Percentiles rank a stretch among this genome's conserved stretches.
Evolutionary conservation across 129 eudicot species (phyloP).

Genomic region (Chrysanthemum lavandulifolium): DNA sequence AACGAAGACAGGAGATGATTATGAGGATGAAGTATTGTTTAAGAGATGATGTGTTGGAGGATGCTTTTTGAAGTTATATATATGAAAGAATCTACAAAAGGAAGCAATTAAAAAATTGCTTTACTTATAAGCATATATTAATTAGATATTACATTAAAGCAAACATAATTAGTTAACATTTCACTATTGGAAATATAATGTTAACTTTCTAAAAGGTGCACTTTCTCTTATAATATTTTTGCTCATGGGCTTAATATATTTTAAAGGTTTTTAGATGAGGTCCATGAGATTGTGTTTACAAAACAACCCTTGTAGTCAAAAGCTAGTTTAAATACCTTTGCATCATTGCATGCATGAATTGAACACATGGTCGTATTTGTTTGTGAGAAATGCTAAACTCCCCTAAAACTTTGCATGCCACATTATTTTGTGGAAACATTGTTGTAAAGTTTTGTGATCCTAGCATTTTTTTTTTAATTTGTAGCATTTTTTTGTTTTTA

Average conservation of each 20-base stretch:
- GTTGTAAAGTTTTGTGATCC: too few species aligned
- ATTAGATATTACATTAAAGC: constrained; percentile 29
- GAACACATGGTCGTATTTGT: background rate
- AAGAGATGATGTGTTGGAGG: constrained; percentile 32
- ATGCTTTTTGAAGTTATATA: constrained; percentile 35
- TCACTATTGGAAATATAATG: constrained; percentile 20
- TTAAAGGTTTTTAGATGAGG: constrained; percentile 11
- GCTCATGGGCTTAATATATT: background rate
- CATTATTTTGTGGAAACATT: too few species aligned
- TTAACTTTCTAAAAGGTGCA: constrained; percentile 22
- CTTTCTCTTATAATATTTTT: constrained; percentile 19
- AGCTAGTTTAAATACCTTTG: background rate
- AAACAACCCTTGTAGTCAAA: constrained; percentile 19
- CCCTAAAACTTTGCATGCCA: too few species aligned
- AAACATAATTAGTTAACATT: constrained; percentile 31
- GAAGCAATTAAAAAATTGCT: constrained; percentile 48
- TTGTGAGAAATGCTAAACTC: background rate
- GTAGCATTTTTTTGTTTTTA: too few species aligned
- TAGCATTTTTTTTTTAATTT: too few species aligned
- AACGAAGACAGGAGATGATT: constrained; percentile 17
- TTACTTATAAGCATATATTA: constrained; percentile 44
- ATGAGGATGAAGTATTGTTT: constrained; percentile 34
- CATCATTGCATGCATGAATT: too few species aligned
- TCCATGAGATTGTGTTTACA: constrained; percentile 20
- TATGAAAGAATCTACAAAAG: constrained; percentile 37